Evolutionary conservation across 2,329 filamentous ascomycete genomes (phyloP), one percentile per base, ranked within the genome.

Genomic region (Aureobasidium sp.): DNA sequence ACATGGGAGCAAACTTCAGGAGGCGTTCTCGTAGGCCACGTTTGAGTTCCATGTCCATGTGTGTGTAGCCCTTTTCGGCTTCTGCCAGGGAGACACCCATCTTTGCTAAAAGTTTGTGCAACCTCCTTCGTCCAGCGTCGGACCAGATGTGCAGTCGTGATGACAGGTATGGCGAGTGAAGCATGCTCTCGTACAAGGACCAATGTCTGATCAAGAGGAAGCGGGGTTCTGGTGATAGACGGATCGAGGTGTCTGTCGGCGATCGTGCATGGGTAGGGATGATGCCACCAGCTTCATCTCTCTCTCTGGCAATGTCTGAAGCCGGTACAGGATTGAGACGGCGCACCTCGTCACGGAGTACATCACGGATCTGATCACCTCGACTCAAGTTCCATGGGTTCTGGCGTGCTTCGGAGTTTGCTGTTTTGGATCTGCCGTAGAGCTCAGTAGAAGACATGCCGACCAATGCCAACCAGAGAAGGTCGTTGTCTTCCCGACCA

Each of bases 31-130:
- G 85, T 31, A 97, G 76, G 31, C 90, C 89, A 5, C 90, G 86
- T 75, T 97, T 99, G 35, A 99, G 78, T 73, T 95, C 87, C 85
- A 96, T 95, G 74, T 97, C 93, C 92, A 99, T 97, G 73, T 99
- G 94, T 0, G 91, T 90, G 71, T 97, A 99, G 70, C 86, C 93
- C 74, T 97, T 94, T 68, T 90, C 92, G 75, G 92, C 96, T 75
- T 99, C 93, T 5, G 87, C 88, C 38, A 97, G 78, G 69, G 90
- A 95, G 60, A 99, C 89, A 33, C 94, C 94, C 93, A 99, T 99
- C 74, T 97, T 99, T 45, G 94, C 94, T 2, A 99, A 81, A 0
- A 99, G 81, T 71, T 97, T 97, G 73, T 96, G 90, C 21, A 99
- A 78, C 55, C 93, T 84, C 72, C 95, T 95, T 57, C 89, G 82